Conservation (phyloP, 169 alveolate genomes). For the Plasmodium reichenowi region DNA sequence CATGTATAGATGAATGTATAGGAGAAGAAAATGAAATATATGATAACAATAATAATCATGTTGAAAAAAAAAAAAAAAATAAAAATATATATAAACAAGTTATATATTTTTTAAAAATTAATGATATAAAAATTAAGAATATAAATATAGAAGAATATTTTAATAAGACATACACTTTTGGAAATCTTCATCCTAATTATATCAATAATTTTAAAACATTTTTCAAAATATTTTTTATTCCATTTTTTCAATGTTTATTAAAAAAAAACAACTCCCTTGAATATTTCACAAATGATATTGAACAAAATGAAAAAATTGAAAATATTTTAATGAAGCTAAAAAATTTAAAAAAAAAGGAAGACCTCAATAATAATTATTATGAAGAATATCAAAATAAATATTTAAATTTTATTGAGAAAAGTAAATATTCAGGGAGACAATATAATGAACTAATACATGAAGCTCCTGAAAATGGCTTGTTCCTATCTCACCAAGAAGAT, state of each 20-base stretch:
- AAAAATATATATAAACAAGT: slow-evolving; percentile 15
- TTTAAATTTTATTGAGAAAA: slow-evolving; percentile 52
- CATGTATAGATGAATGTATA: slow-evolving; percentile 18
- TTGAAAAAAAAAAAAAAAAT: slow-evolving; percentile 6
- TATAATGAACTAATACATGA: not conserved
- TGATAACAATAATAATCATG: too few relatives aligned
- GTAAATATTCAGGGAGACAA: slow-evolving; percentile 8
- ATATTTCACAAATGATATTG: slow-evolving; percentile 23
- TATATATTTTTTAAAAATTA: slow-evolving; percentile 49
- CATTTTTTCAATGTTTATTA: slow-evolving; percentile 56
- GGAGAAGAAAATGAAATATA: slow-evolving; percentile 9
- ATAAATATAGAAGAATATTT: slow-evolving; percentile 67
- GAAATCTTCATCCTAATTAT: slow-evolving; percentile 68
- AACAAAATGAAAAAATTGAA: slow-evolving; percentile 46
- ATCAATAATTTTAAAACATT: slow-evolving; percentile 66
- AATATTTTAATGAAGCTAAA: slow-evolving; percentile 31
- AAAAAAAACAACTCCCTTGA: slow-evolving; percentile 60
- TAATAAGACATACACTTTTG: slow-evolving; percentile 60
- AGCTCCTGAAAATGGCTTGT: not conserved
- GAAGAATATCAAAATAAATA: slow-evolving; percentile 47
- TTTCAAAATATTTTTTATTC: slow-evolving; percentile 59
- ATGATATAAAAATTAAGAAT: slow-evolving; percentile 12
- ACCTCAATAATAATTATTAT: slow-evolving; percentile 1
- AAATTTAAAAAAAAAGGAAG: slow-evolving; percentile 48
- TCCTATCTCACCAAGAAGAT: too few relatives aligned